These are phyloP conservation scores for Aspergillus neoniger DNA, from an alignment of 2,329 filamentous ascomycete genomes.

Conservation along the genomic window DNA sequence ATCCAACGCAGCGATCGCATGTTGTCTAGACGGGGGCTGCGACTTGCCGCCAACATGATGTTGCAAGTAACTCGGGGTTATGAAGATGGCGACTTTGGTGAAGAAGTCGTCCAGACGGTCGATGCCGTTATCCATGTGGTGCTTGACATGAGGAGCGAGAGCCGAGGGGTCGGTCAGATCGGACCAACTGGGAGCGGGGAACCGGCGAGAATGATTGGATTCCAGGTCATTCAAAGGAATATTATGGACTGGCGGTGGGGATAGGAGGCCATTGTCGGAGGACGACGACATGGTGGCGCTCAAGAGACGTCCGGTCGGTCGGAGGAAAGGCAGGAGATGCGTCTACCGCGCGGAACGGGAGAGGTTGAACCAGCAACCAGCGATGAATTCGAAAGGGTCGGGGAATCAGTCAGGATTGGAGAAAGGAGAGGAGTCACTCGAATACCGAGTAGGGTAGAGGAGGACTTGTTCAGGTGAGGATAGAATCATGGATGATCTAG, in stretches of 20 bases:
- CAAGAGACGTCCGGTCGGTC: no score
- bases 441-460: no score
- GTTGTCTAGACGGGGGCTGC: constrained; percentile 31
- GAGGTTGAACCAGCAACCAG: no score
- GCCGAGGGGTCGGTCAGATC: constrained; percentile 19
- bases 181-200: constrained; percentile 16
- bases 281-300: constrained; percentile 17
- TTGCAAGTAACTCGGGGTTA: constrained; percentile 42
- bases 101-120: constrained; percentile 25
- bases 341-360: no score
- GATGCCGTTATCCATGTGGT: constrained; percentile 29
- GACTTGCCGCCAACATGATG: constrained; percentile 34
- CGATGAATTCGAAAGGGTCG: no score
- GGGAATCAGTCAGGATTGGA: no score
- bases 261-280: constrained; percentile 16
- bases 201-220: constrained; percentile 17
- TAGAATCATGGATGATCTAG: background rate
- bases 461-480: background rate
- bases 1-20: constrained; percentile 45
- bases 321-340: no score
- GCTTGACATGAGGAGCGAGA: constrained; percentile 20
- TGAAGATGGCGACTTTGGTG: constrained; percentile 30
- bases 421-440: no score
- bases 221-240: constrained; percentile 36
- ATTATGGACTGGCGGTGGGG: constrained; percentile 28